Evolutionary conservation across 345 rosid genomes (phyloP).

Genomic region (Bretschneidera sinensis): DNA sequence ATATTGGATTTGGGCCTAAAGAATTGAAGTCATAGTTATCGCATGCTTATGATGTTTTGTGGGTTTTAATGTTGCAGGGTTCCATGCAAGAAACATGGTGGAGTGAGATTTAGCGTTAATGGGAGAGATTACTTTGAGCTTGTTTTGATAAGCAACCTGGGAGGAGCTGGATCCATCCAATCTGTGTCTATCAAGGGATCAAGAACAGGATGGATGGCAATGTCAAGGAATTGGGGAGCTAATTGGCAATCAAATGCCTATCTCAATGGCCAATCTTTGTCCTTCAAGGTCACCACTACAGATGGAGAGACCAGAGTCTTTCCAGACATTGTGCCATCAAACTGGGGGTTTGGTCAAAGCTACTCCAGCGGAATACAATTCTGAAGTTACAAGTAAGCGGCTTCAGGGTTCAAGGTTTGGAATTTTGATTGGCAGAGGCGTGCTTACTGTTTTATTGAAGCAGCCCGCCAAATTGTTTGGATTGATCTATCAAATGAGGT

Average conservation of each 20-base stretch:
- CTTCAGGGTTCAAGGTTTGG: constrained; percentile 10
- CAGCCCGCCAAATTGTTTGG: constrained; percentile 37
- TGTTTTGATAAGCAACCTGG: constrained; percentile 67
- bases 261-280: constrained; percentile 74
- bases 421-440: constrained; percentile 32
- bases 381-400: constrained; percentile 11
- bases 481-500: background rate
- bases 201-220: constrained; percentile 65
- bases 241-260: constrained; percentile 92
- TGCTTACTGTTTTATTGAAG: constrained; percentile 27
- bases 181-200: constrained; percentile 73
- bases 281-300: constrained; percentile 66
- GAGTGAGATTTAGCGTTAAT: constrained; percentile 81
- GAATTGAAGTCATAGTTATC: too few species aligned
- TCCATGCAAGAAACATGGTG: constrained; percentile 73
- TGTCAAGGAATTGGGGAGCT: constrained; percentile 96
- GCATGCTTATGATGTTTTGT: too few species aligned
- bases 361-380: constrained; percentile 47
- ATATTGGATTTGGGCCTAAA: too few species aligned
- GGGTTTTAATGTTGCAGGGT: constrained; percentile 62
- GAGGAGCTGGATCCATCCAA: constrained; percentile 64
- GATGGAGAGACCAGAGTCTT: constrained; percentile 57
- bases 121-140: constrained; percentile 88
- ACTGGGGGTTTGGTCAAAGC: constrained; percentile 70
- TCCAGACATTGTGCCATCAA: constrained; percentile 46